A percentile compares a stretch with the other conserved stretches of the same genome.
Conservation (phyloP, 768 basidiomycete species). For the Tylopilus intermedius region DNA sequence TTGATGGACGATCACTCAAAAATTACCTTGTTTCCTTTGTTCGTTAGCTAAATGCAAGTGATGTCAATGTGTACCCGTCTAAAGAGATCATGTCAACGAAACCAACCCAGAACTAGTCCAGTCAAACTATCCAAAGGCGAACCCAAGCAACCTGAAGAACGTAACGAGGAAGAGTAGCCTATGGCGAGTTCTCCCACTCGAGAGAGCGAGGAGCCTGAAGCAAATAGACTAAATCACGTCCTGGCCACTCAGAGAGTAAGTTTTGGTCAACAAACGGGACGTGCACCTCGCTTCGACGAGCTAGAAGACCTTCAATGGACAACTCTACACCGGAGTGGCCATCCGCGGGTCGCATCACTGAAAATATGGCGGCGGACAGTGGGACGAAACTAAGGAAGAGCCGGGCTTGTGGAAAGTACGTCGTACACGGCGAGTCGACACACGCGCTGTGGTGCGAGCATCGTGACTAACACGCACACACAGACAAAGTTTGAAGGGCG, state of each 20-base stretch:
- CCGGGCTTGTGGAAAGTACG: constrained; percentile 8
- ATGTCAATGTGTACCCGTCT: background rate
- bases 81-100: background rate
- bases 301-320: background rate
- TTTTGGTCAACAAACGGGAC: background rate
- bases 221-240: no score
- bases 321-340: background rate
- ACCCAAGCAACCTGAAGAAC: background rate
- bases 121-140: background rate
- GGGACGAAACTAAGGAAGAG: constrained; percentile 11
- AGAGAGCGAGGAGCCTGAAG: background rate
- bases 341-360: constrained; percentile 4
- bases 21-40: background rate
- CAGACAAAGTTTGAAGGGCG: constrained; percentile 1
- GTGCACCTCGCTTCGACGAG: background rate
- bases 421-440: no score
- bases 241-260: no score
- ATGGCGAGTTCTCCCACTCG: background rate
- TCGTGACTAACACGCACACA: background rate
- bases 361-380: constrained; percentile 5
- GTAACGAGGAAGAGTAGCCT: background rate
- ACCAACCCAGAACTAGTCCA: background rate
- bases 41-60: background rate
- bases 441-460: no score
- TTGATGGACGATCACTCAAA: background rate